phyloP scores from a whole-genome alignment of 2,329 filamentous ascomycete genomes.

The Colletotrichum limetticola region DNA sequence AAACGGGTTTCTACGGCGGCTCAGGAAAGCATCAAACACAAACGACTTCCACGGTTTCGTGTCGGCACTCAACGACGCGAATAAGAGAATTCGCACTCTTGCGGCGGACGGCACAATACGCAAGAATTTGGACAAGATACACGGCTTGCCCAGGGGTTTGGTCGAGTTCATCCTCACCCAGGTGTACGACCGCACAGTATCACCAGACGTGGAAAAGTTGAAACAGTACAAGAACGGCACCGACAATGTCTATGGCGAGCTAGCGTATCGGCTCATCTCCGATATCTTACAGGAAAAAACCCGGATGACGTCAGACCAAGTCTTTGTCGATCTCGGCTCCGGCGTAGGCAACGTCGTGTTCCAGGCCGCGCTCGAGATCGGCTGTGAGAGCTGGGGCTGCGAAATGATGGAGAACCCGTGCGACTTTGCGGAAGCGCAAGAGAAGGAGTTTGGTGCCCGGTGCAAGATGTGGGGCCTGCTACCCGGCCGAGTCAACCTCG shows the following conservation, averaged over 20 bases:
- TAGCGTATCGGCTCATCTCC: conserved; percentile 85
- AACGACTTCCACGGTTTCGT: conserved; percentile 76
- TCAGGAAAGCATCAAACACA: conserved; percentile 79
- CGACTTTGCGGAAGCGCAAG: conserved; percentile 82
- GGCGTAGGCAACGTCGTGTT: conserved; percentile 96
- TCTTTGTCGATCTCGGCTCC: conserved; percentile 95
- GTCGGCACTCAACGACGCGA: conserved; percentile 80
- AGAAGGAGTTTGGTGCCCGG: conserved; percentile 84
- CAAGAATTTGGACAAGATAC: conserved; percentile 75
- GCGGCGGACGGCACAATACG: conserved; percentile 78
- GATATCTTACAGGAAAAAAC: conserved; percentile 82
- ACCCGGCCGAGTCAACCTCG: conserved; percentile 81
- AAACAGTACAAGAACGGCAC: conserved; percentile 89
- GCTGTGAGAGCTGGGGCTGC: conserved; percentile 95
- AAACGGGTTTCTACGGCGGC: conserved; percentile 78
- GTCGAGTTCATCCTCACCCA: conserved; percentile 87
- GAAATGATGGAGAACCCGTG: conserved; percentile 95
- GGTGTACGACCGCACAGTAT: conserved; percentile 92
- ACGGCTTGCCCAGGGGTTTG: conserved; percentile 76
- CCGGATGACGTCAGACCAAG: conserved; percentile 80
- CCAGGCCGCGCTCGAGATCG: conserved; percentile 91
- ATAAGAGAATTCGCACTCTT: conserved; percentile 72
- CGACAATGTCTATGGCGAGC: conserved; percentile 94
- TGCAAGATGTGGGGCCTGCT: conserved; percentile 90
- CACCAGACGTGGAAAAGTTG: conserved; percentile 85